Evolutionary conservation across 2,329 filamentous ascomycete species (phyloP), one percentile per base, ranked within the genome.

Genomic region (Myriosclerotinia duriaeana): DNA sequence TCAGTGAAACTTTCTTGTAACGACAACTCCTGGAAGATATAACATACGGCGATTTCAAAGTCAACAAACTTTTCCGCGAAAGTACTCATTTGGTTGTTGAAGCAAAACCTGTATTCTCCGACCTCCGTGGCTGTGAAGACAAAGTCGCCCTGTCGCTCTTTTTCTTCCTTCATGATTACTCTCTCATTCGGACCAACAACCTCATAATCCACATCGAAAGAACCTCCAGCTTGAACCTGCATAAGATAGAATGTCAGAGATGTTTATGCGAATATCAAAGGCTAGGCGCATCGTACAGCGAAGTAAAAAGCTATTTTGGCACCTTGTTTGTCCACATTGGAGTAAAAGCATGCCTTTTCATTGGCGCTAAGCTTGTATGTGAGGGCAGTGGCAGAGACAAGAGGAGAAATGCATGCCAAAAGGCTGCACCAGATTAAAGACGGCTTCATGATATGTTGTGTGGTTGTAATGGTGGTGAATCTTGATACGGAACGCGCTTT

Each of bases 231-330:
- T 96, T 99, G 95, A 56, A 97, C 93, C 93, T 97, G 70, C 53
- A 50, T 8, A 22, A 38, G 48, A 20, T 38, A 26, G 22, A 50
- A 50, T 50, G 58, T 61, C 58, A 61, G 58, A 50, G 15, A 61
- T 26, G 58, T 50, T 61, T 17, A 61, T 26, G n/a, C 36, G 12
- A 9, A 12, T 44, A 54, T 48, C 14, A n/a, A 14, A 36, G 48
- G 20, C 15, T 36, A 46, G 55, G 48, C 38, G 48, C 40, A 50
- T 81, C 89, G 72, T 82, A 99, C 95, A 68, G 95, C 96, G 80
- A 99, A 99, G 83, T 99, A 99, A 78, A 99, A 99, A 60, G 95
- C 93, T 72, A 99, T 84, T 86, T 99, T 99, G 75, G 91, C 87
- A 73, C 89, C 89, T 77, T 86, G 85, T 77, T 90, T 86, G 71